These are phyloP conservation scores for Sphenostylis stenocarpa DNA, from an alignment of 306 rosid genomes.

Conservation along the genomic window DNA sequence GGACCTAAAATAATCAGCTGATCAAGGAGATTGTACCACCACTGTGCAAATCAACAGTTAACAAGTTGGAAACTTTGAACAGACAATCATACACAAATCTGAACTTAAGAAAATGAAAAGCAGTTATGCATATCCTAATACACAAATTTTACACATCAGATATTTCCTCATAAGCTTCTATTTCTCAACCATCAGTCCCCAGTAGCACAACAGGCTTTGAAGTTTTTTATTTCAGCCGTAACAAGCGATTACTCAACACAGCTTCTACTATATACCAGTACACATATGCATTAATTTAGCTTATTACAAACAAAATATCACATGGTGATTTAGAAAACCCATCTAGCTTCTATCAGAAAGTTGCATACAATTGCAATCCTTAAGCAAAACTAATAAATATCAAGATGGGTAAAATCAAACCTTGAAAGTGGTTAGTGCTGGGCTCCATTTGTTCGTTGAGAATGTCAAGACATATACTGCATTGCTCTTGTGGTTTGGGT, in stretches of 20 bases:
- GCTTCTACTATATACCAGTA: neutral
- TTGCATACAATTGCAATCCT: neutral
- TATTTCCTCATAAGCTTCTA: neutral
- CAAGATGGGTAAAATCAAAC: conserved; percentile 41
- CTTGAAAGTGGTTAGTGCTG: conserved; percentile 91
- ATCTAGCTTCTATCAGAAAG: conserved; percentile 2
- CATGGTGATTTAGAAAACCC: neutral
- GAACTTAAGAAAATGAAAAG: neutral
- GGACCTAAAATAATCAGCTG: conserved; percentile 47
- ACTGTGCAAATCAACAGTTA: neutral
- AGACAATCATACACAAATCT: neutral
- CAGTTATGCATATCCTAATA: neutral
- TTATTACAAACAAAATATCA: neutral
- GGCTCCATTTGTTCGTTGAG: conserved; percentile 98
- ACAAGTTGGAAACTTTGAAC: neutral
- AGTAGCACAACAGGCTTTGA: neutral
- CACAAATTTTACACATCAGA: neutral
- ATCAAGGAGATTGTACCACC: neutral
- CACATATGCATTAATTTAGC: neutral
- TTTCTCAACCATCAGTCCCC: neutral
- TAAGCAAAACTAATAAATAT: neutral
- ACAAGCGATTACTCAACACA: neutral
- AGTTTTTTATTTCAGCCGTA: neutral
- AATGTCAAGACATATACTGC: conserved; percentile 92
- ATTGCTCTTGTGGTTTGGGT: conserved; percentile 88